Conservation (phyloP, 1,139 yeast species). For the Lodderomyces theae region DNA sequence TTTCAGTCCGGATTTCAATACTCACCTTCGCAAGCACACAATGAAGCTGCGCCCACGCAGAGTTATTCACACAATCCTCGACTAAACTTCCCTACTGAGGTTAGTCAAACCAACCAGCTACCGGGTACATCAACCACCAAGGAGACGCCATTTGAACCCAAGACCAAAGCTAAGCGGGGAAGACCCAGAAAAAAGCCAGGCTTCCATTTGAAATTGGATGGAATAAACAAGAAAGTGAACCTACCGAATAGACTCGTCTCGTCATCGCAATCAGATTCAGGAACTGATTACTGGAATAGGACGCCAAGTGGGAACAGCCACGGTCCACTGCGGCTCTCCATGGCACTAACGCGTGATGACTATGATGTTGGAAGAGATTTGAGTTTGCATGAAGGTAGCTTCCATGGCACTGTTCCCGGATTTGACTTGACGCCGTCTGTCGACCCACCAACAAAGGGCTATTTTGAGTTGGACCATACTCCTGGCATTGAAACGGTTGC, state of each 20-base stretch:
- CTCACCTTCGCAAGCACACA: neutral
- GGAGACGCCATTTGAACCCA: slow-evolving; percentile 7
- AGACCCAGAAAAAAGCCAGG: slow-evolving; percentile 17
- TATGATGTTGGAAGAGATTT: slow-evolving; percentile 7
- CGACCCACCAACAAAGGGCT: slow-evolving; percentile 43
- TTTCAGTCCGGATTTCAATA: neutral
- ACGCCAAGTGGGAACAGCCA: slow-evolving; percentile 8
- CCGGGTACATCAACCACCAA: neutral
- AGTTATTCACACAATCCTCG: neutral
- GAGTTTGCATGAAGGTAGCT: slow-evolving; percentile 8
- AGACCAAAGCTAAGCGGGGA: slow-evolving; percentile 12
- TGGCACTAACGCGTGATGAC: slow-evolving; percentile 9
- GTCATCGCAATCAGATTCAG: slow-evolving; percentile 18
- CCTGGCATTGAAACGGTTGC: slow-evolving; percentile 6
- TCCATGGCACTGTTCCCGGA: slow-evolving; percentile 11
- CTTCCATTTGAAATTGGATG: slow-evolving; percentile 15
- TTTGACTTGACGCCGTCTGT: slow-evolving; percentile 35
- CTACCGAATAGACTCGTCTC: slow-evolving; percentile 8
- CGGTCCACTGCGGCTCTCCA: slow-evolving; percentile 8
- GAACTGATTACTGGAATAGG: slow-evolving; percentile 18
- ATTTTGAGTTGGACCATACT: slow-evolving; percentile 25
- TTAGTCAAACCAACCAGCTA: neutral
- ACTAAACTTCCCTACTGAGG: neutral
- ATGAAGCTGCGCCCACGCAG: neutral
- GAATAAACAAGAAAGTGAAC: slow-evolving; percentile 11